Percentiles rank a stretch among this genome's conserved stretches.
Conservation (phyloP, 2,329 filamentous ascomycete species). For the Trichoderma pleuroti region DNA sequence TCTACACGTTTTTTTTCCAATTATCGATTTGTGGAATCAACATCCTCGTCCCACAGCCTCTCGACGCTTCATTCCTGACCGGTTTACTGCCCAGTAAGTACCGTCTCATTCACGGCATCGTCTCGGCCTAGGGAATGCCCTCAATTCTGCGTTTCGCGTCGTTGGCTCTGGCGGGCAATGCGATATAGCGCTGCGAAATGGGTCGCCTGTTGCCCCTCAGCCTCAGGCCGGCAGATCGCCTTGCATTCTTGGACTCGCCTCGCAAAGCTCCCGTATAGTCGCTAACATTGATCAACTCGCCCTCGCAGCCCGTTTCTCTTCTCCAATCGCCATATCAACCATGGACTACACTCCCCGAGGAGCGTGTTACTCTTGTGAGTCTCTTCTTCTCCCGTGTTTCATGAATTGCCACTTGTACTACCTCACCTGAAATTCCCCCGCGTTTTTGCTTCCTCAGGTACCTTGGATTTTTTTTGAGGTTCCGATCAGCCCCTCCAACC, state of each 20-base stretch:
- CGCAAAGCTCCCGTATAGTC: not conserved
- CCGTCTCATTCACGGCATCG: not conserved
- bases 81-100: not conserved
- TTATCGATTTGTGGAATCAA: constrained; percentile 19
- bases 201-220: constrained; percentile 16
- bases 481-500: not conserved
- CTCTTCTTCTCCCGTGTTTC: not conserved
- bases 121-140: not conserved
- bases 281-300: not conserved
- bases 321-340: constrained; percentile 11
- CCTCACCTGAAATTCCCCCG: constrained; percentile 11
- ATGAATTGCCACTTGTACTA: constrained; percentile 10
- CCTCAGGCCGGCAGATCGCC: constrained; percentile 5
- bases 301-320: not conserved
- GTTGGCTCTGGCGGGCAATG: not conserved
- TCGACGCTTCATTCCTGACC: constrained; percentile 24
- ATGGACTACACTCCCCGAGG: constrained; percentile 46
- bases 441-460: constrained; percentile 11
- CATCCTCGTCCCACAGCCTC: constrained; percentile 15
- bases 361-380: constrained; percentile 53
- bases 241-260: not conserved
- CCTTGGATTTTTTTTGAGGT: constrained; percentile 8
- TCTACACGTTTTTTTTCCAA: constrained; percentile 20
- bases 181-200: not conserved
- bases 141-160: not conserved